These are phyloP conservation scores for Calvatia gigantea DNA, from an alignment of 768 basidiomycete species.

Conservation along the genomic window DNA sequence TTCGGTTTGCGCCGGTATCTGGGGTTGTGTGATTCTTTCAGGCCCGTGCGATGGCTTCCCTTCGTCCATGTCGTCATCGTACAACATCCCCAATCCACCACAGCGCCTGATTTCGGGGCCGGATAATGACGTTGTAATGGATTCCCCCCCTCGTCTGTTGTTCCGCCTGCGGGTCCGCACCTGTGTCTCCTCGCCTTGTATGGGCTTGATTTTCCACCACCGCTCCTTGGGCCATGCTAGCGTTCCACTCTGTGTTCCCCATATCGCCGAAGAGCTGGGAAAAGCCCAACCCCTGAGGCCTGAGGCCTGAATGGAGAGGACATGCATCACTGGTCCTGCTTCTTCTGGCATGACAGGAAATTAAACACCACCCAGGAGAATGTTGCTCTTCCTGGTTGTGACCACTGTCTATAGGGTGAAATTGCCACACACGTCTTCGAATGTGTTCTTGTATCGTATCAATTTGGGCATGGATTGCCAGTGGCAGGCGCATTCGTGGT, in stretches of 20 bases:
- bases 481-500: constrained; percentile 1
- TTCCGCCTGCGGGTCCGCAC: too few species aligned
- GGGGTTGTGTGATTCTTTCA: neutral
- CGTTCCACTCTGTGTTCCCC: too few species aligned
- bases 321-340: constrained; percentile 16
- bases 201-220: too few species aligned
- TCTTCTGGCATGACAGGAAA: constrained; percentile 49
- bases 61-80: neutral
- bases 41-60: neutral
- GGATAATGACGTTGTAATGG: neutral
- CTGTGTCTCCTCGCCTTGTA: too few species aligned
- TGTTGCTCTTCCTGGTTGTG: constrained; percentile 21
- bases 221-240: too few species aligned
- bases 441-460: constrained; percentile 25
- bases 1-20: neutral
- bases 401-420: constrained; percentile 14
- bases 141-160: neutral
- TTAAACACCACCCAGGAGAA: constrained; percentile 33
- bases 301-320: too few species aligned
- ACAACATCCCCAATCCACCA: neutral
- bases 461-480: constrained; percentile 4
- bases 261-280: too few species aligned
- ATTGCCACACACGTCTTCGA: constrained; percentile 39
- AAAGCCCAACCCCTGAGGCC: too few species aligned
- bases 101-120: neutral